Evolutionary conservation across 1,139 yeast species (phyloP).

Genomic region (Yamadazyma songkhlaensis): DNA sequence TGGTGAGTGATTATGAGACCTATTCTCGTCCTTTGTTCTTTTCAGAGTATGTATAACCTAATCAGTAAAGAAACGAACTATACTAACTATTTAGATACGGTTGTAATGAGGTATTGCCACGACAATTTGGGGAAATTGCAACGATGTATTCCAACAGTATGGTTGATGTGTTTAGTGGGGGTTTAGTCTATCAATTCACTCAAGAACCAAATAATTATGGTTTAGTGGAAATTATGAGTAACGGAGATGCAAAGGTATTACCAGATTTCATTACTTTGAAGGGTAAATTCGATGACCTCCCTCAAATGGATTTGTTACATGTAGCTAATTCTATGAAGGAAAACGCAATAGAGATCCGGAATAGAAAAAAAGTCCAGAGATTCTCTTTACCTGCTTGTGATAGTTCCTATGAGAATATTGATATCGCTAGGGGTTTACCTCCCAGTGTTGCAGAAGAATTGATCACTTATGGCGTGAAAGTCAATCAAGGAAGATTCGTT

Average conservation of each 20-base stretch:
- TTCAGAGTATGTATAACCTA: constrained; percentile 68
- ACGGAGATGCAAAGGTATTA: constrained; percentile 55
- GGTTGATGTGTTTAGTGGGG: constrained; percentile 86
- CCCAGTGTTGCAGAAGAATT: constrained; percentile 41
- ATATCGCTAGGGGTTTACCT: constrained; percentile 49
- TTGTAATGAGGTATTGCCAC: constrained; percentile 80
- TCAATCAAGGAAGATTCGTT: constrained; percentile 46
- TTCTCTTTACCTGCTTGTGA: constrained; percentile 40
- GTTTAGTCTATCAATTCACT: constrained; percentile 86
- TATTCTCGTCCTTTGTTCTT: constrained; percentile 79
- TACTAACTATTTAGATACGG: constrained; percentile 44
- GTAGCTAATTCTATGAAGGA: constrained; percentile 24
- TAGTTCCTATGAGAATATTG: constrained; percentile 48
- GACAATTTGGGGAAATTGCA: constrained; percentile 75
- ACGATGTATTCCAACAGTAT: constrained; percentile 70
- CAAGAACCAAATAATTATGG: constrained; percentile 92
- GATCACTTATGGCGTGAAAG: constrained; percentile 47
- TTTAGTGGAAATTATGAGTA: constrained; percentile 57
- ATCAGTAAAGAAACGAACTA: too few relatives aligned
- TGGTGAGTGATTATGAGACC: constrained; percentile 67
- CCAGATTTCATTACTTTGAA: constrained; percentile 55
- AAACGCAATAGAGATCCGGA: constrained; percentile 24
- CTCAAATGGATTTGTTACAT: constrained; percentile 24
- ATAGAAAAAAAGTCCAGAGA: constrained; percentile 22
- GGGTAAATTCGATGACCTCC: constrained; percentile 38